Percentiles rank a stretch among this genome's conserved stretches.
Evolutionary conservation across 2,329 filamentous ascomycete species (phyloP).

Genomic region (Calonectria ilicicola): DNA sequence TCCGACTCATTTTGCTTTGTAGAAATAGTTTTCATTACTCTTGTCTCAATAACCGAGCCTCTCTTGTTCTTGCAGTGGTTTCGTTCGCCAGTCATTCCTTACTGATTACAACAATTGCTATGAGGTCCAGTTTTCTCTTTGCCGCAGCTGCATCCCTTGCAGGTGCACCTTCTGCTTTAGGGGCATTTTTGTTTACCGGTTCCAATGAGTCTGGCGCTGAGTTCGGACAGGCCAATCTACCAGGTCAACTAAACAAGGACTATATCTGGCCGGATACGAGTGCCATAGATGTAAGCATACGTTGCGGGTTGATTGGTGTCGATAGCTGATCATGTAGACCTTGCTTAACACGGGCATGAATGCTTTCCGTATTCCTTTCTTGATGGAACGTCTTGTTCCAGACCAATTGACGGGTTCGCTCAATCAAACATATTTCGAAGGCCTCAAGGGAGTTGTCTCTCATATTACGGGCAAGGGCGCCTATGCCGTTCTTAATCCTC

Average conservation of each 20-base stretch:
- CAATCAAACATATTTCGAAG: slow-evolving; percentile 54
- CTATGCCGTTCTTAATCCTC: slow-evolving; percentile 68
- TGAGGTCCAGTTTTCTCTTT: not conserved
- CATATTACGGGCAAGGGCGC: slow-evolving; percentile 54
- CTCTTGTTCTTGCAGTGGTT: not conserved
- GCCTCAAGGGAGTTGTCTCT: slow-evolving; percentile 47
- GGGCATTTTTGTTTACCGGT: slow-evolving; percentile 42
- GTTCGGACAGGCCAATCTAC: slow-evolving; percentile 69
- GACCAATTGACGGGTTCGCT: slow-evolving; percentile 55
- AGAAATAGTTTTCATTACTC: not conserved
- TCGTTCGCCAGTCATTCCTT: not conserved
- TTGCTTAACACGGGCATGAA: slow-evolving; percentile 66
- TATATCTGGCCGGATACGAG: slow-evolving; percentile 71
- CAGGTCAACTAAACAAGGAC: slow-evolving; percentile 69
- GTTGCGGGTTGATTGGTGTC: not conserved
- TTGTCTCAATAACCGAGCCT: slow-evolving; percentile 9
- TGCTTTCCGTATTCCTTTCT: slow-evolving; percentile 67
- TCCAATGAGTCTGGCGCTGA: slow-evolving; percentile 67
- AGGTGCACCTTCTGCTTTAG: slow-evolving; percentile 1
- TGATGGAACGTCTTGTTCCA: slow-evolving; percentile 66
- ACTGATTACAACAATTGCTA: not conserved
- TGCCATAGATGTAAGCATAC: slow-evolving; percentile 53
- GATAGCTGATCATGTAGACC: slow-evolving; percentile 49
- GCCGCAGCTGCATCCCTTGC: not conserved
- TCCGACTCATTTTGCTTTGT: not conserved